Base-by-base conservation (phyloP, 2,329 filamentous ascomycete species). In the Sporothrix pseudoabietina region DNA sequence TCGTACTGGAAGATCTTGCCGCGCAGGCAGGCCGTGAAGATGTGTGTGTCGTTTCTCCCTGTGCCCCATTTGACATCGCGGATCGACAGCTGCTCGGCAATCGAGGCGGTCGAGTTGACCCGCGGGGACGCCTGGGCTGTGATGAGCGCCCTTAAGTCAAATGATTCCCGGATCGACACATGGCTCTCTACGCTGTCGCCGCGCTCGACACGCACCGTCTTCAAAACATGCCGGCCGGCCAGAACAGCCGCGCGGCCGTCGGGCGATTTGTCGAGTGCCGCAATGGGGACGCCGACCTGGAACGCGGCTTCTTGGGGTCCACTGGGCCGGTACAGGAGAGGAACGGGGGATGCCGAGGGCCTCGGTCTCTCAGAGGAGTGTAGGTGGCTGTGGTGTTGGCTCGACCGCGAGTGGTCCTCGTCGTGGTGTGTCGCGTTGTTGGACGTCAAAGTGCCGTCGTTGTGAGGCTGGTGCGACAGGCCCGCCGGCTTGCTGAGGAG, bases 1-100 rank as follows among this genome's bases (percentile, higher is more conserved):
- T 91, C 88, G 77, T 91, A 91, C 74, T 87, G 84, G 75, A 90
- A 90, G 76, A 91, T 89, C 79, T 88, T 88, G 77, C 89, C 89
- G 74, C 87, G 89, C 69, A 87, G 86, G 78, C 88, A 90, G 2
- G 89, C 89, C 0, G 89, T 91, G 76, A 90, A 88, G 71, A 91
- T 85, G 52, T 84, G 86, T 16, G 85, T 84, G 75, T 85, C 84
- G 73, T 82, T 83, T 41, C 86, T 83, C 30, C 79, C 79, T 0
- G 78, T 82, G 7, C 83, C 83, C 85, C 89, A 89, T 78, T 88
- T 89, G 69, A 89, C 88, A 75, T 90, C 87, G 76, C 87, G 86
- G 75, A 91, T 90, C 49, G 88, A 89, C 68, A 91, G 83, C 79
- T 90, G 88, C 74, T 91, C 89, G 66, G 83, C 78, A 8, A 80